Evolutionary conservation across 2,329 filamentous ascomycete species (phyloP).

Genomic region (Cercospora sp.): DNA sequence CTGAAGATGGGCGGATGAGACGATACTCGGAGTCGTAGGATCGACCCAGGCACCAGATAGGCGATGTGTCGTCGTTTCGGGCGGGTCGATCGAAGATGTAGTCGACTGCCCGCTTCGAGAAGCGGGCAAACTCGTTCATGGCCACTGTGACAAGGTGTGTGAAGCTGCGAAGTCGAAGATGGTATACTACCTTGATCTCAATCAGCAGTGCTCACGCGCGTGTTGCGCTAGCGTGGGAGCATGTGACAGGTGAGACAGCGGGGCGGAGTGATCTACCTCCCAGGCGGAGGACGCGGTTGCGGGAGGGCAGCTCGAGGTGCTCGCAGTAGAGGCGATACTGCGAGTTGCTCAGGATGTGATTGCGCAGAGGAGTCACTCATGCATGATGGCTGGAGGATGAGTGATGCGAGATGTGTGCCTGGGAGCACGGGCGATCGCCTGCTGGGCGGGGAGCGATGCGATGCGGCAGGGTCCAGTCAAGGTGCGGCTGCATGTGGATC

Average conservation of each 20-base stretch:
- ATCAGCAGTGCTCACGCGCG: constrained; percentile 19
- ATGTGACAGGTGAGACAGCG: constrained; percentile 20
- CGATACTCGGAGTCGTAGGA: constrained; percentile 50
- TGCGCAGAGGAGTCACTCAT: constrained; percentile 5
- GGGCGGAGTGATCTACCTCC: background rate
- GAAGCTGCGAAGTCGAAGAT: background rate
- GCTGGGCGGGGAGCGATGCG: background rate
- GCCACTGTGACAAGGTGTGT: constrained; percentile 14
- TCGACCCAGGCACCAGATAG: constrained; percentile 79
- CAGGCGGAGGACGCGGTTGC: background rate
- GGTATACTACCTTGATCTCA: background rate
- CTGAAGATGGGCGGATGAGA: constrained; percentile 22
- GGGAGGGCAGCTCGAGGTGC: background rate
- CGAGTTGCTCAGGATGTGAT: background rate
- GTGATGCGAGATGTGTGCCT: background rate
- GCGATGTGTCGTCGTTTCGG: constrained; percentile 70
- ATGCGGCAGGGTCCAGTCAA: constrained; percentile 6
- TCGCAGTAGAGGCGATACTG: background rate
- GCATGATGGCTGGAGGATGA: constrained; percentile 6
- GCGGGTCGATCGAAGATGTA: constrained; percentile 92
- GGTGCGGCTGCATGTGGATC: constrained; percentile 5
- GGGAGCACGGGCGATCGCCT: background rate
- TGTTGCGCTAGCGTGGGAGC: constrained; percentile 12
- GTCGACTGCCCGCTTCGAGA: constrained; percentile 76
- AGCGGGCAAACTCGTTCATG: constrained; percentile 74